Percentiles rank a stretch among this genome's conserved stretches.
Conservation (phyloP, 257 asterid genomes). For the Gentiana dahurica region DNA sequence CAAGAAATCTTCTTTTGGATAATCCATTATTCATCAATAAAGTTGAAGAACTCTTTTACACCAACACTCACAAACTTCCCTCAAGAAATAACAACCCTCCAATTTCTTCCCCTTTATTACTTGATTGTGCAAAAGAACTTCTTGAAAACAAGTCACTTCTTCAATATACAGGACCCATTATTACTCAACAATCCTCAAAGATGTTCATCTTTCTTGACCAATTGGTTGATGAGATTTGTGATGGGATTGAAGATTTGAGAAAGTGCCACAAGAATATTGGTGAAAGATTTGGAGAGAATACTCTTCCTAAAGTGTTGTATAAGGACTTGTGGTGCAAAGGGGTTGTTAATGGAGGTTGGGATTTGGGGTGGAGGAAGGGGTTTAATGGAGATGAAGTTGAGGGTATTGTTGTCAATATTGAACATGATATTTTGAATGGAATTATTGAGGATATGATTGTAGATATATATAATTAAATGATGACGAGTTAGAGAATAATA, state of each 20-base stretch:
- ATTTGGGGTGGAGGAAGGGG: slow-evolving; percentile 29
- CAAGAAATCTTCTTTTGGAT: slow-evolving; percentile 27
- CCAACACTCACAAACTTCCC: slow-evolving; percentile 5
- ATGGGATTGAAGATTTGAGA: slow-evolving; percentile 18
- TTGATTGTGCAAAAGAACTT: slow-evolving; percentile 27
- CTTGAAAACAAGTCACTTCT: slow-evolving; percentile 12
- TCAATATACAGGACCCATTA: background rate
- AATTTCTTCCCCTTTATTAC: background rate
- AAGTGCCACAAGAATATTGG: slow-evolving; percentile 4
- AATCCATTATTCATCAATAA: slow-evolving; percentile 19
- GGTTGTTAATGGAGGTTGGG: slow-evolving; percentile 20
- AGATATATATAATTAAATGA: slow-evolving; percentile 7
- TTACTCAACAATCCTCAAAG: slow-evolving; percentile 3
- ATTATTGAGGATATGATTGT: slow-evolving; percentile 16
- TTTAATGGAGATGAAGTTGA: slow-evolving; percentile 22
- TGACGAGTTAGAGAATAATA: too few species aligned
- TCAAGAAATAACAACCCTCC: background rate
- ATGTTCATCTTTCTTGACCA: slow-evolving; percentile 7
- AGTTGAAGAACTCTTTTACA: slow-evolving; percentile 24
- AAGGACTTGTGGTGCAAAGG: slow-evolving; percentile 26
- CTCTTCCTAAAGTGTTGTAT: slow-evolving; percentile 10
- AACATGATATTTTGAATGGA: slow-evolving; percentile 19
- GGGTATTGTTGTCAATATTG: slow-evolving; percentile 19
- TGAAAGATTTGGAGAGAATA: slow-evolving; percentile 9
- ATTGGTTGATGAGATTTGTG: slow-evolving; percentile 24